These are phyloP conservation scores for Pulveroboletus sp. DNA, from an alignment of 768 basidiomycete genomes.

Conservation along the genomic window DNA sequence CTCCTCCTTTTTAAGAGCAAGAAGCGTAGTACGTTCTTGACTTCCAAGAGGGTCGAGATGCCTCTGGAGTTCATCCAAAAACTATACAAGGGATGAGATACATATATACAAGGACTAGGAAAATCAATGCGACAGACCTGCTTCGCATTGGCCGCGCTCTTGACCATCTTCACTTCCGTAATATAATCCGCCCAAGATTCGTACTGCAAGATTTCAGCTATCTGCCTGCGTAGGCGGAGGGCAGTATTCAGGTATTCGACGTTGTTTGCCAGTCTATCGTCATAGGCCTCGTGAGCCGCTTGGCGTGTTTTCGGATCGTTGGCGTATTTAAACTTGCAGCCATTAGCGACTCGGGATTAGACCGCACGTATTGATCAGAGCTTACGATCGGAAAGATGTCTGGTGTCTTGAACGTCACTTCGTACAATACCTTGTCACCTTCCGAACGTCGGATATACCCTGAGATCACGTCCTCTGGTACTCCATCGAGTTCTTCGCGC, in stretches of 20 bases:
- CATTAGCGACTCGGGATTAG: background rate
- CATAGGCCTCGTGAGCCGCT: constrained; percentile 60
- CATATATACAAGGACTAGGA: background rate
- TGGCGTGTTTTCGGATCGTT: constrained; percentile 64
- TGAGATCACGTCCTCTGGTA: constrained; percentile 73
- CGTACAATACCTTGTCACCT: constrained; percentile 54
- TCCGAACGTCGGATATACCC: constrained; percentile 69
- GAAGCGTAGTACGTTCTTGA: constrained; percentile 61
- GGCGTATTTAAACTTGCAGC: constrained; percentile 70
- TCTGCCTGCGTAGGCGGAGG: constrained; percentile 64
- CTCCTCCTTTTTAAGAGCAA: constrained; percentile 73
- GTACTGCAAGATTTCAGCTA: constrained; percentile 66
- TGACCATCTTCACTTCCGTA: constrained; percentile 85
- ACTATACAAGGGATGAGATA: constrained; percentile 37
- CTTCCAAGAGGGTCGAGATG: constrained; percentile 70
- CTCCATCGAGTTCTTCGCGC: constrained; percentile 70
- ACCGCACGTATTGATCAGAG: background rate
- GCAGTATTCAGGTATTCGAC: constrained; percentile 64
- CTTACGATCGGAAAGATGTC: constrained; percentile 75
- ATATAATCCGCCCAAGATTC: constrained; percentile 80
- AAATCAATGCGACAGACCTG: constrained; percentile 36
- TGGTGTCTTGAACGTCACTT: constrained; percentile 77
- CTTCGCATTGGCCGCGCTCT: constrained; percentile 56
- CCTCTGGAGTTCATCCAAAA: constrained; percentile 68
- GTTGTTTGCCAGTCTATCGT: constrained; percentile 64